These are phyloP conservation scores for Fusarium sarcochroum DNA, from an alignment of 2,329 filamentous ascomycete species.

Conservation along the genomic window DNA sequence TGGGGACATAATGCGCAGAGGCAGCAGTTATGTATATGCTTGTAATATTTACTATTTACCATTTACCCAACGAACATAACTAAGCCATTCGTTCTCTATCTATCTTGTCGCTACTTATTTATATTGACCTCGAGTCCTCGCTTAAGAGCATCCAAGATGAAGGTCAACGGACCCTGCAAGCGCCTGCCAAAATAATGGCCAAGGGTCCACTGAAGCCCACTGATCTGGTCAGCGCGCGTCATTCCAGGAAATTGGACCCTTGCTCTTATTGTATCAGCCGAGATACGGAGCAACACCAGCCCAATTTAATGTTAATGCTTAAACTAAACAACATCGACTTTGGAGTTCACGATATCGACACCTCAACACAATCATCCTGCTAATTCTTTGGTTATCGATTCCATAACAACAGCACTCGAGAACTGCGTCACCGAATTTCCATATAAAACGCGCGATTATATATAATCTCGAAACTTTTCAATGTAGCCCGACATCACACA, in stretches of 20 bases:
- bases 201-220: slow-evolving; percentile 25
- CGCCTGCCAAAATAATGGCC: background rate
- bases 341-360: slow-evolving; percentile 19
- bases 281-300: slow-evolving; percentile 26
- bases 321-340: slow-evolving; percentile 29
- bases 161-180: slow-evolving; percentile 23
- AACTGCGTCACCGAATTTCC: background rate
- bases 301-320: slow-evolving; percentile 14
- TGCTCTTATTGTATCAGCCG: slow-evolving; percentile 30
- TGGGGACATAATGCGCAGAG: background rate
- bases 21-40: slow-evolving; percentile 13
- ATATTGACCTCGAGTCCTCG: background rate
- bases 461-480: slow-evolving; percentile 20
- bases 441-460: background rate
- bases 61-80: slow-evolving; percentile 1
- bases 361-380: slow-evolving; percentile 9
- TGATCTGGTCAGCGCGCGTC: slow-evolving; percentile 28
- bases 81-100: background rate
- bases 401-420: background rate
- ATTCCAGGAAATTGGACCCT: slow-evolving; percentile 37
- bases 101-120: no score
- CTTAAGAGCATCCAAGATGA: background rate
- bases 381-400: background rate
- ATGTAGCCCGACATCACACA: slow-evolving; percentile 41
- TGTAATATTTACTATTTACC: slow-evolving; percentile 20